Evolutionary conservation across 1,284 basidiomycete genomes (phyloP), one percentile per base, ranked within the genome.

Genomic region (Fomitopsis schrenkii): DNA sequence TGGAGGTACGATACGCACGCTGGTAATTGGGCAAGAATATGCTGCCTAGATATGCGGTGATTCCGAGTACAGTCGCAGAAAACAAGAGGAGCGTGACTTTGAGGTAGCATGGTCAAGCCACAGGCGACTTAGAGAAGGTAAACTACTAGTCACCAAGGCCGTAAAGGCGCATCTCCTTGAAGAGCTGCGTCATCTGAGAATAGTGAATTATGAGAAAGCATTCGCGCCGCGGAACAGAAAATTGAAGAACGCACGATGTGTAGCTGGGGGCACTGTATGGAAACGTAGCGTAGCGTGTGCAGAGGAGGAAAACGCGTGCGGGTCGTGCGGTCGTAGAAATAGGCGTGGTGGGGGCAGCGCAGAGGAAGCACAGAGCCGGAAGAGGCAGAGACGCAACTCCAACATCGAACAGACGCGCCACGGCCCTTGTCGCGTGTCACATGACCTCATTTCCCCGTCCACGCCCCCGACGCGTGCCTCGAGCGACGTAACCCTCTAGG

Each of bases 11-110:
- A 48, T 5, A 77, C 83, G 59, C 68, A 91, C 90, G 78, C 70
- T 87, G 84, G 30, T 86, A 71, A 57, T 80, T 73, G 1, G 87
- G 87, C 42, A 90, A 75, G 72, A 91, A 92, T 45, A 87, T 71
- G 59, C 65, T 79, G 0, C 84, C 87, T 67, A 91, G 84, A 71
- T 90, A 83, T 6, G 81, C 84, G 5, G 84, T 76, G 41, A 92
- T 72, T 8, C 90, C 90, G 5, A 92, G 80, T 28, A 90, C 86
- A 35, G 82, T 79, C n/a, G 76, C 86, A 48, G 86, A 81, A 57
- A 88, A 77, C 61, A 86, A 65, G 63, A 90, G 80, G 10, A 88
- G 77, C 44, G 74, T 71, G 59, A 85, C 89, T 90, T 65, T 48
- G 42, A 17, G 36, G 26, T n/a, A 44, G 48, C 22, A 50, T 15